Base-by-base conservation (phyloP, 2,329 filamentous ascomycete genomes). In the Conoideocrella luteorostrata region DNA sequence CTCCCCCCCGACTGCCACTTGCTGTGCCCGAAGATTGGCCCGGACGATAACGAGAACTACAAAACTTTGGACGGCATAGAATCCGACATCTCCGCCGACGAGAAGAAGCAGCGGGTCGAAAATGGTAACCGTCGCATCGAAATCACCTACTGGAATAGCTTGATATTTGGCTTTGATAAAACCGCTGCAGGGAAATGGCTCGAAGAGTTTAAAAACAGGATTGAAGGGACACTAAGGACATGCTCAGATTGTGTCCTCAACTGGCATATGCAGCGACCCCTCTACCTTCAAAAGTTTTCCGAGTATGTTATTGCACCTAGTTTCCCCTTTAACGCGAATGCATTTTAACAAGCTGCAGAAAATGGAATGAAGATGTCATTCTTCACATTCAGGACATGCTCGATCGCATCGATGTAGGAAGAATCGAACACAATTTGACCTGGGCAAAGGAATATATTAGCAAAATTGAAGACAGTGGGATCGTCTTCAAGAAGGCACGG, bases 161-260 rank as follows among this genome's bases (percentile, higher is more conserved):
- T 86, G 33, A 75, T 89, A 12, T 71, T 88, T 44, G 85, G 82
- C 15, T 79, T 86, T 48, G 75, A 74, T 44, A 71, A 76, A 39
- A 76, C 80, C 38, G 72, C 77, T 40, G 75, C 77, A 3, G 75
- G 77, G 22, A 69, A 73, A 47, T 75, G 83, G 64, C 69, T 82
- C 33, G 67, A 72, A 12, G 75, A 78, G 50, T 84, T 87, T 54
- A 73, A 69, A 41, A 55, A 63, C 5, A 71, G 75, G 17, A 68
- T 85, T 17, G 77, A 83, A 49, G 60, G 67, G 10, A 74, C 75
- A 30, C 69, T 90, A 20, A 76, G 71, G 45, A 70, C 66, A 45
- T 90, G 86, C 62, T 78, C 87, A 42, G 71, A 77, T 41, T 90
- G 86, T 58, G 82, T 86, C 41, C 73, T 80, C 48, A 82, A 82